Base-by-base conservation (phyloP, 257 asterid genomes). In the Nicotiana tabacum region DNA sequence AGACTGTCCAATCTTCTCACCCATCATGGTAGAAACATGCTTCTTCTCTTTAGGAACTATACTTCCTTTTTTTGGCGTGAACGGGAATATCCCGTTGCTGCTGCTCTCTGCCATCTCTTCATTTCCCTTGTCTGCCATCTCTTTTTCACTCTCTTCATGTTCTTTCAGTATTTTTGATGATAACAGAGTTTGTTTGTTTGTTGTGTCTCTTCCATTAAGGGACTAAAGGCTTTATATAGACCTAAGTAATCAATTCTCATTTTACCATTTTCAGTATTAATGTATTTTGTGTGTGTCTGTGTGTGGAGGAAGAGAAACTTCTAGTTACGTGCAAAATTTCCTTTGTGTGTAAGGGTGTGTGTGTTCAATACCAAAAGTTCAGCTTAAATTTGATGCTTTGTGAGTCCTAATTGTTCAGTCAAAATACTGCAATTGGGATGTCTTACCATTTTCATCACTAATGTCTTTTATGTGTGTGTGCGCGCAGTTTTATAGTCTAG, bases 11-110 rank as follows among this genome's bases (percentile, higher is more conserved):
- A 77, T 56, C 66, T 77, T 77, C 24, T 77, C 66, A 16, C 68
- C 68, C 24, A 77, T 77, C 82, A 77, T 77, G 21, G 81, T 77
- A 8, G 81, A 77, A 56, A 77, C 81, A 77, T 77, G 81, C 21
- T 77, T 77, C 48, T 53, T 77, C 68, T 77, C 55, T 77, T 77
- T 56, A 3, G 82, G 68, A 10, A 24, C 2, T 37, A 77, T 48
- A 77, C 68, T 77, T 77, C 68, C 82, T n/a, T 57, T 57, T 29
- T 77, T 56, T 32, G 67, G 55, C 46, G 13, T 60, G 56, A 69
- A n/a, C 2, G 68, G 82, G 32, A 32, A 77, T 77, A n/a, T 9
- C 29, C 55, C 33, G 46, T 77, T 77, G 17, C 43, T 77, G 16
- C 33, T 77, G 43, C 27, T 77, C 81, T 77, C 32, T 12, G 12